Base-by-base conservation (phyloP, 805 yeast genomes). In the Komagataella pseudopastoris region DNA sequence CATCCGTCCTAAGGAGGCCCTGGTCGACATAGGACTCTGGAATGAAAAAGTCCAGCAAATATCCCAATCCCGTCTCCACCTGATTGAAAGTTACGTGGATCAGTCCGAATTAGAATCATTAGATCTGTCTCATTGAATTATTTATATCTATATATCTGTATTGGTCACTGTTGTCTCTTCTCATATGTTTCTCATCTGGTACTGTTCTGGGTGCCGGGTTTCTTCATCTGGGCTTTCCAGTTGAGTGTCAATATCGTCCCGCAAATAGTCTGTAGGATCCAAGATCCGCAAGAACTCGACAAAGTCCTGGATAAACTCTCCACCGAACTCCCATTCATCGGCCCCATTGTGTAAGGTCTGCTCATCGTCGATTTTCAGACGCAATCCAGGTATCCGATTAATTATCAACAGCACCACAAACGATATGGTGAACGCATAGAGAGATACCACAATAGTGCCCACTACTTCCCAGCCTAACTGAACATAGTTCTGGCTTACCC, bases 231-330 rank as follows among this genome's bases (percentile, higher is more conserved):
- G 39, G 39, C 39, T 30, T 7, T 30, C 39, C 39, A 30, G 14
- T 10, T 30, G 39, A 4, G 39, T 12, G 5, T 30, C 39, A 10
- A 30, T 14, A 3, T 30, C 39, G 45, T 45, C 57, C 16, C 51
- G 54, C 10, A 50, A 36, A 46, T 52, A 60, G 51, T 59, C 63
- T 20, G 45, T 49, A 14, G 64, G 63, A 44, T 60, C 55, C n/a
- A 81, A 84, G 67, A 86, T 93, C 62, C 96, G 77, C 65, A 95
- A 77, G 8, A 88, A 90, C 71, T 88, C 96, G 50, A 88, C 93
- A 62, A 85, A 88, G 65, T 88, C 96, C 63, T 85, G 85, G 20
- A 95, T 95, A 67, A 85, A 88, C 67, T 88, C 96, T 49, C 95
- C 54, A 18, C 53, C 95, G 55, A 88, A 83, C 69, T 88, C 95